Evolutionary conservation across 768 basidiomycete species (phyloP).

Genomic region (Cubamyces sp.): DNA sequence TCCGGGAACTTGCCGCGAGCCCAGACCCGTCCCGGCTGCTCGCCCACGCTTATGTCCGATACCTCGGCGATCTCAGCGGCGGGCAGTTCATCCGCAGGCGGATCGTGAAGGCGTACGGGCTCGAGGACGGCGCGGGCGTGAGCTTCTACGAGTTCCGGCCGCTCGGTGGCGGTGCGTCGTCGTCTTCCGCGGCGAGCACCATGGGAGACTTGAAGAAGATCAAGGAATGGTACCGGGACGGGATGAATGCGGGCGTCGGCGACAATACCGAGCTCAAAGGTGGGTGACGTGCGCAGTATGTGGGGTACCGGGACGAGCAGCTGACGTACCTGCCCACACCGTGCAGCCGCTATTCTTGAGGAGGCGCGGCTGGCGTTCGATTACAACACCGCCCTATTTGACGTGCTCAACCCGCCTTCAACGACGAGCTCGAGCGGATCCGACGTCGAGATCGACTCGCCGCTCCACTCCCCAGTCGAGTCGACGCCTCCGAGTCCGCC

Average conservation of each 20-base stretch:
- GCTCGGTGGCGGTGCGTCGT: constrained; percentile 40
- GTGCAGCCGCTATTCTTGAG: constrained; percentile 32
- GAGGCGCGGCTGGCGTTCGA: constrained; percentile 41
- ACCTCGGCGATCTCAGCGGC: constrained; percentile 80
- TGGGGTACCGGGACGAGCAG: neutral
- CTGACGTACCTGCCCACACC: neutral
- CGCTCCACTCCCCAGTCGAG: constrained; percentile 19
- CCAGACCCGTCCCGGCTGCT: constrained; percentile 57
- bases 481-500: constrained; percentile 7
- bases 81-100: constrained; percentile 70
- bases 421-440: constrained; percentile 4
- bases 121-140: constrained; percentile 54
- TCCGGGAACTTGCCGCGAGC: constrained; percentile 51
- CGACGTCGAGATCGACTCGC: constrained; percentile 12
- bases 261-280: constrained; percentile 39
- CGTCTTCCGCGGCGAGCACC: constrained; percentile 42
- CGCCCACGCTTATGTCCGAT: constrained; percentile 82
- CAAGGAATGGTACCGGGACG: constrained; percentile 68
- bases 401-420: constrained; percentile 30
- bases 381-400: constrained; percentile 39
- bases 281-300: constrained; percentile 11
- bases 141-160: constrained; percentile 73
- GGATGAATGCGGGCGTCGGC: constrained; percentile 43
- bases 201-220: constrained; percentile 71
- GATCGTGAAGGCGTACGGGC: constrained; percentile 67